Base-by-base conservation (phyloP, 495 filamentous ascomycete genomes). In the Penicillium waksmanii region DNA sequence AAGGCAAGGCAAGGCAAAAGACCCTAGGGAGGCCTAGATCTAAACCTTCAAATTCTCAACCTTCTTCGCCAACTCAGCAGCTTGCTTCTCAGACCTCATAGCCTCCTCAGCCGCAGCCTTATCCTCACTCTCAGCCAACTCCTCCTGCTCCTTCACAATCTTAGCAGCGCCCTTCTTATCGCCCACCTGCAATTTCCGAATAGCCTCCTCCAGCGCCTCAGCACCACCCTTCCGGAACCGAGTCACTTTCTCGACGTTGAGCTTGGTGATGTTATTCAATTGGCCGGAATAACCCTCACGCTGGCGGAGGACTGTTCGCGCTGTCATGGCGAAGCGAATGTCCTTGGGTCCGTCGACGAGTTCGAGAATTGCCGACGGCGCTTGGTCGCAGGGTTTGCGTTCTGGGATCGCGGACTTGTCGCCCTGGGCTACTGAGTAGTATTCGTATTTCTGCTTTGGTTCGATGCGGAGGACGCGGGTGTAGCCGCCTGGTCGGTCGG, bases 321-420 rank as follows among this genome's bases (percentile, higher is more conserved):
- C 95, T 15, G 93, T 96, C 80, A 97, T 86, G 53, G 89, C 89
- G 77, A 98, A 98, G 2, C 93, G 88, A 83, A 96, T 91, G 75
- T 98, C 95, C 73, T 87, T 90, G 15, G 93, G 94, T 43, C 94
- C 94, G 71, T 98, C 95, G 46, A 98, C 92, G 12, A 98, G 83
- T 74, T 98, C 95, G n/a, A 98, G 84, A 64, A 98, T 96, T 0
- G 95, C 95, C 19, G 86, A 89, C 35, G 86, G 82, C 3, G 91
- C 94, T 77, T 96, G 91, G 69, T 96, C 92, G 60, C 84, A 69
- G 3, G 68, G 68, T 43, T 71, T 71, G 59, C 61, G 68, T 17
- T 63, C 61, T 2, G 56, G 57, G 2, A 33, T 27, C 25, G 66
- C 64, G 15, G 42, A 51, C 52, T 63, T 66, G 54, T 61, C 59